Conservation (phyloP, 2,329 filamentous ascomycete genomes). For the Capronia americana region DNA sequence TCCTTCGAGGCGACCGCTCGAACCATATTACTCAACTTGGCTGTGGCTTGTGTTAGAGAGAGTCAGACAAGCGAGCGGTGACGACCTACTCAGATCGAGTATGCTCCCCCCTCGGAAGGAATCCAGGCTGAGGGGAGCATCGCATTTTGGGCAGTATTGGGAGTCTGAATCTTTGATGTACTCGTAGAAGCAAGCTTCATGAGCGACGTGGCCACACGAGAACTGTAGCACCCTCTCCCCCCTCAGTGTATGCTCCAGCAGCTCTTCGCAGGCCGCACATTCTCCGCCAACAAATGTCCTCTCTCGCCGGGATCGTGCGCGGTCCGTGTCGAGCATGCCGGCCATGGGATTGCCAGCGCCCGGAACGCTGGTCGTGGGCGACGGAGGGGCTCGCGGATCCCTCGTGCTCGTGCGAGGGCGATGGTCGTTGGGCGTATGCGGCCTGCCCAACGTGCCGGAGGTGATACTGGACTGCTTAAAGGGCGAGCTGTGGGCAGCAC, state of each 20-base stretch:
- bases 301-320: slow-evolving; percentile 80
- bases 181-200: slow-evolving; percentile 98
- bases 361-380: slow-evolving; percentile 34
- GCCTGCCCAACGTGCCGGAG: slow-evolving; percentile 33
- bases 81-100: slow-evolving; percentile 77
- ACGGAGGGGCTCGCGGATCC: slow-evolving; percentile 31
- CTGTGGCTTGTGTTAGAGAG: slow-evolving; percentile 55
- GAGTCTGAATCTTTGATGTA: slow-evolving; percentile 94
- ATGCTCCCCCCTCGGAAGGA: slow-evolving; percentile 92
- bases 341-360: slow-evolving; percentile 55
- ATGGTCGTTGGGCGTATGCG: slow-evolving; percentile 31
- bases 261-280: slow-evolving; percentile 96
- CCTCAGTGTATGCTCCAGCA: slow-evolving; percentile 89
- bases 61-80: slow-evolving; percentile 17
- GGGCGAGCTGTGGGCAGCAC: slow-evolving; percentile 19
- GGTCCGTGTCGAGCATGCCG: slow-evolving; percentile 74
- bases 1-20: slow-evolving; percentile 78
- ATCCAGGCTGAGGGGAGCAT: slow-evolving; percentile 88
- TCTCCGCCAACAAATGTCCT: slow-evolving; percentile 93
- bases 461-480: slow-evolving; percentile 39
- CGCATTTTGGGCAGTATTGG: slow-evolving; percentile 91
- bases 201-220: slow-evolving; percentile 94
- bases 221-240: slow-evolving; percentile 95
- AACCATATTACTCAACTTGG: slow-evolving; percentile 93
- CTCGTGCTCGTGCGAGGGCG: slow-evolving; percentile 33